Base-by-base conservation (phyloP, 805 yeast genomes). In the Hanseniaspora clermontiae region DNA sequence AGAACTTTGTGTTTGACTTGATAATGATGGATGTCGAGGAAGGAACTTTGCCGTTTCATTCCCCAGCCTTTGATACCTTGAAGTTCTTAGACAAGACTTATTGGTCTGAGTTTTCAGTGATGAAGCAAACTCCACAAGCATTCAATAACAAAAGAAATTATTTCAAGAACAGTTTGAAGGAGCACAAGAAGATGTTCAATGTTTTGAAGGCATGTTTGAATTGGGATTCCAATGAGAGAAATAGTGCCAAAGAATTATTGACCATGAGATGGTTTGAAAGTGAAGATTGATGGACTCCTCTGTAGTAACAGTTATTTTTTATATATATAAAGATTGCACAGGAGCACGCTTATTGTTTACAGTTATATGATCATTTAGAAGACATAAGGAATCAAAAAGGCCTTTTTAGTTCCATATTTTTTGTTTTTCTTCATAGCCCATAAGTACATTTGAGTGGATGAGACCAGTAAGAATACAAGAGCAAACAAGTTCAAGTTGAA, bases 361-460 rank as follows among this genome's bases (percentile, higher is more conserved):
- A 24, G 27, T 24, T 24, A 24, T 24, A 24, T n/a, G 4, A 10
- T 32, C 17, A 34, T 20, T 67, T 68, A 88, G 58, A 81, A 74
- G 36, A 90, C 61, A 63, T 69, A 87, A 27, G 98, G 98, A 62
- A 93, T 72, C 70, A 82, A 74, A 60, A 87, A 84, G 66, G 88
- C 83, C 71, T 89, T 83, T 67, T 79, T 75, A 64, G 81, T 80
- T 64, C 91, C 91, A 68, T 91, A 93, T 60, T 80, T 79, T 63
- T 73, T 74, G 71, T 91, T 95, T 69, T 88, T 90, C 74, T 87
- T 83, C 58, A 79, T 76, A 24, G 97, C 97, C 97, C 97, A 91
- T 55, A 80, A 62, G 72, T 78, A 83, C 97, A 93, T 91, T 68
- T 93, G 96, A 43, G 69, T 77, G 14, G 85, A 73, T 50, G 93